These are phyloP conservation scores for Boletus speciosus DNA, from an alignment of 768 basidiomycete genomes.

Conservation along the genomic window DNA sequence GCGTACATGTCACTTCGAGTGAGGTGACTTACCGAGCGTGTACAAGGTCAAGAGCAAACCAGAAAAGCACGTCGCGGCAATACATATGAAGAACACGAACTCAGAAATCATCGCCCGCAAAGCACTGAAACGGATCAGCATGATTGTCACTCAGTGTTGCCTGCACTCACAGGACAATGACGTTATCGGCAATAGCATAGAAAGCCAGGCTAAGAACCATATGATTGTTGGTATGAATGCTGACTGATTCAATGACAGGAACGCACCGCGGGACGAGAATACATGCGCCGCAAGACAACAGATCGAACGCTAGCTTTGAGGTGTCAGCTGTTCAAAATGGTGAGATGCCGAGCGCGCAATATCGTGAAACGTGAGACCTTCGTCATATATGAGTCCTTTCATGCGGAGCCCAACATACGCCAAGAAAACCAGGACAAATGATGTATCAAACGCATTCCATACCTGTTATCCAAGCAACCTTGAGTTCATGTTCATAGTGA, in stretches of 20 bases:
- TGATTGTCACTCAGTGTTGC: background rate
- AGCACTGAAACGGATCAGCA: conserved; percentile 45
- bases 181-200: conserved; percentile 74
- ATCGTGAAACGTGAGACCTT: conserved; percentile 40
- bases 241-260: background rate
- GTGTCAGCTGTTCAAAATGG: conserved; percentile 33
- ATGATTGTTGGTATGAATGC: background rate
- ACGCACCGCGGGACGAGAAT: conserved; percentile 77
- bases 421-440: conserved; percentile 67
- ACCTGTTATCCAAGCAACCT: conserved; percentile 44
- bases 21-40: conserved; percentile 39
- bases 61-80: conserved; percentile 78
- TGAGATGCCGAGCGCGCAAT: background rate
- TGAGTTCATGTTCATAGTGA: background rate
- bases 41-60: conserved; percentile 61
- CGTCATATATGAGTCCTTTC: conserved; percentile 51
- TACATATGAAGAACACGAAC: conserved; percentile 74
- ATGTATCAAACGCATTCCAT: conserved; percentile 88
- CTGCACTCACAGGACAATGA: conserved; percentile 64
- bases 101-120: conserved; percentile 80
- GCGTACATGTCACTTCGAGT: conserved; percentile 15
- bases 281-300: conserved; percentile 81
- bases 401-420: conserved; percentile 63
- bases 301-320: conserved; percentile 71
- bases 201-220: conserved; percentile 58